These are phyloP conservation scores for Stylonectria norvegica DNA, from an alignment of 2,329 filamentous ascomycete genomes.

Conservation along the genomic window DNA sequence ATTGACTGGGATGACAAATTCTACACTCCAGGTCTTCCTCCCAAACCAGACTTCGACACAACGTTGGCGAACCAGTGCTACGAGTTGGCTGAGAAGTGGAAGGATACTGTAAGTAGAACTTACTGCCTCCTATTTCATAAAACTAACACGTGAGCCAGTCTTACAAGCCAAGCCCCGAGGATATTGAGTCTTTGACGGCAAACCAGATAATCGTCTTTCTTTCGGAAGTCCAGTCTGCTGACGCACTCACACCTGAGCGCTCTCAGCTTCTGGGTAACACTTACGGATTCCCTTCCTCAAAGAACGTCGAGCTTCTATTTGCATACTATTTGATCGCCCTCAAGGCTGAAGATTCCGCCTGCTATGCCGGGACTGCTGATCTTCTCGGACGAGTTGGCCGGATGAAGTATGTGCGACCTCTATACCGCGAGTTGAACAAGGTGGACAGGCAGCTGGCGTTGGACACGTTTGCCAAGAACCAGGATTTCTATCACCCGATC, in stretches of 20 bases:
- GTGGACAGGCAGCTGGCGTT: conserved; percentile 72
- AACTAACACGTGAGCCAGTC: conserved; percentile 37
- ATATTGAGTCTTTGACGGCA: conserved; percentile 72
- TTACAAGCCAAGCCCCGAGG: conserved; percentile 62
- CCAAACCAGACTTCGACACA: conserved; percentile 89
- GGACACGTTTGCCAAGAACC: conserved; percentile 80
- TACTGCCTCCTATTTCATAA: not conserved
- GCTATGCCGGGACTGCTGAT: conserved; percentile 68
- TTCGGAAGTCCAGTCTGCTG: conserved; percentile 66
- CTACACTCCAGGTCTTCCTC: conserved; percentile 82
- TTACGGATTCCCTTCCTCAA: conserved; percentile 70
- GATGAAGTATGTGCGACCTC: conserved; percentile 94
- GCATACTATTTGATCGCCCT: conserved; percentile 80
- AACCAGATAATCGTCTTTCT: conserved; percentile 93
- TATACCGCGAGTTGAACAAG: conserved; percentile 73
- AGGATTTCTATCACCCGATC: conserved; percentile 93
- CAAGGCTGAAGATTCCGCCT: conserved; percentile 64
- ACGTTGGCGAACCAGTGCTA: conserved; percentile 83
- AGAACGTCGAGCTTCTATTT: conserved; percentile 82
- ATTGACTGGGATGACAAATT: conserved; percentile 92
- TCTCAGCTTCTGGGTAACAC: conserved; percentile 69
- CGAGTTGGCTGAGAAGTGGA: conserved; percentile 77
- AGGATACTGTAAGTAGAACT: conserved; percentile 47
- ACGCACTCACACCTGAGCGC: conserved; percentile 60
- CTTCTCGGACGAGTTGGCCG: conserved; percentile 79